Conservation (phyloP, 2,329 filamentous ascomycete genomes). For the Remersonia thermophila region DNA sequence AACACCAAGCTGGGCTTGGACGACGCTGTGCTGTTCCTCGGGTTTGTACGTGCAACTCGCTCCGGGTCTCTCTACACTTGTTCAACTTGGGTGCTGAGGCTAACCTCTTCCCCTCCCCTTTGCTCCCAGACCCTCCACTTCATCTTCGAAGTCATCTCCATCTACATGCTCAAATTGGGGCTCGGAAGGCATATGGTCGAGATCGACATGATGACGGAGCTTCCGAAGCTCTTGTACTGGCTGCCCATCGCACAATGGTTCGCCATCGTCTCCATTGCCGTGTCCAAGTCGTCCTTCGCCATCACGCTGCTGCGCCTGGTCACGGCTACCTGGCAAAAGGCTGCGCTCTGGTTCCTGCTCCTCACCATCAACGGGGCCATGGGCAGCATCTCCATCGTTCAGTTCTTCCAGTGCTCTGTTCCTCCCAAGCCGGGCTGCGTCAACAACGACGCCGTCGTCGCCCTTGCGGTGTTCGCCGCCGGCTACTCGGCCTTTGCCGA, state of each 20-base stretch:
- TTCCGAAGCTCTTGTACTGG: constrained; percentile 10
- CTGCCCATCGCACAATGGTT: constrained; percentile 16
- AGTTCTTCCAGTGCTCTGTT: constrained; percentile 9
- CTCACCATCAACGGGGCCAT: constrained; percentile 13
- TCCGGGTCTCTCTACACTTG: too few relatives aligned
- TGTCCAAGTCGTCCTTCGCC: constrained; percentile 19
- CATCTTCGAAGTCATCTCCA: constrained; percentile 4
- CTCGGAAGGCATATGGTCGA: constrained; percentile 8
- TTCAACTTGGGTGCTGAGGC: too few relatives aligned
- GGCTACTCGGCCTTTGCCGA: constrained; percentile 22
- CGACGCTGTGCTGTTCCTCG: constrained; percentile 11
- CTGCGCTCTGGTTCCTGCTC: constrained; percentile 16
- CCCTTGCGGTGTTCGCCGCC: constrained; percentile 2
- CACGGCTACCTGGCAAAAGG: constrained; percentile 11
- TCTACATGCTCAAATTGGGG: constrained; percentile 5
- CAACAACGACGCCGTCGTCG: neutral
- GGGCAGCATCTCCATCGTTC: constrained; percentile 11
- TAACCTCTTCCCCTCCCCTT: too few relatives aligned
- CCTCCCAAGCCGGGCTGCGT: constrained; percentile 3
- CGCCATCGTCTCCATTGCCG: constrained; percentile 14
- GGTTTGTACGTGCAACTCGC: too few relatives aligned
- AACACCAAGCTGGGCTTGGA: constrained; percentile 12
- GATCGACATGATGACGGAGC: constrained; percentile 7
- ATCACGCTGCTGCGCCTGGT: constrained; percentile 16
- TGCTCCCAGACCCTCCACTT: neutral